Conservation (phyloP, 2,329 filamentous ascomycete genomes). For the Aspergillus proliferans region DNA sequence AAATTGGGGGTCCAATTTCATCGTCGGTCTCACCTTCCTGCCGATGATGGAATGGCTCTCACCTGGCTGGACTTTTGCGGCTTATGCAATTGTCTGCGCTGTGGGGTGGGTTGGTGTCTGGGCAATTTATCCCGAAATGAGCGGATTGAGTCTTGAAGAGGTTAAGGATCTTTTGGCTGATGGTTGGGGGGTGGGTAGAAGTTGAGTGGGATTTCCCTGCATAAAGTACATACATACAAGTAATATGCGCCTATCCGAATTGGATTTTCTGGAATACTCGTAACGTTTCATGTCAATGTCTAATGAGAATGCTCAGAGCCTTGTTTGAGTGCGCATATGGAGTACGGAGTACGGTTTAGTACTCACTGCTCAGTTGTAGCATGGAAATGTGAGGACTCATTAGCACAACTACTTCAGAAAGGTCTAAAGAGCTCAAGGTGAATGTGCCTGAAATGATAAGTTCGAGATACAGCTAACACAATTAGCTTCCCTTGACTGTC, state of each 20-base stretch:
- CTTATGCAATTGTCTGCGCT: constrained; percentile 68
- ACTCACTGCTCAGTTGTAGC: no score
- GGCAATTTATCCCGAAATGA: constrained; percentile 79
- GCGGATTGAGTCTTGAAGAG: constrained; percentile 73
- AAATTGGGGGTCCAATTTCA: constrained; percentile 82
- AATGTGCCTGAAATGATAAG: not conserved
- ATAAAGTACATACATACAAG: no score
- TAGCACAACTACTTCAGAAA: not conserved
- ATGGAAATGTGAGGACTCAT: no score
- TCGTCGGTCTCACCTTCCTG: constrained; percentile 79
- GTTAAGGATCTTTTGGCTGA: constrained; percentile 64
- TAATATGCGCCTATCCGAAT: no score
- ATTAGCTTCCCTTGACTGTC: not conserved
- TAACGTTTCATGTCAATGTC: no score
- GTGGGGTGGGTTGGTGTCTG: constrained; percentile 63
- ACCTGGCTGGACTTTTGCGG: constrained; percentile 68
- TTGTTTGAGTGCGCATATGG: no score
- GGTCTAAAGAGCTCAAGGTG: not conserved
- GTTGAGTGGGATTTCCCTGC: constrained; percentile 19
- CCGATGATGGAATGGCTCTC: constrained; percentile 74
- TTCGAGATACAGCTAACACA: not conserved
- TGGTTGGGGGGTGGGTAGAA: constrained; percentile 64
- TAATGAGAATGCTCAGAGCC: no score
- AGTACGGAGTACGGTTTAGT: no score
- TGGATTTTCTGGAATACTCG: no score